phyloP scores from a whole-genome alignment of 352 stramenopile genomes.

The Phytophthora pseudosyringae region DNA sequence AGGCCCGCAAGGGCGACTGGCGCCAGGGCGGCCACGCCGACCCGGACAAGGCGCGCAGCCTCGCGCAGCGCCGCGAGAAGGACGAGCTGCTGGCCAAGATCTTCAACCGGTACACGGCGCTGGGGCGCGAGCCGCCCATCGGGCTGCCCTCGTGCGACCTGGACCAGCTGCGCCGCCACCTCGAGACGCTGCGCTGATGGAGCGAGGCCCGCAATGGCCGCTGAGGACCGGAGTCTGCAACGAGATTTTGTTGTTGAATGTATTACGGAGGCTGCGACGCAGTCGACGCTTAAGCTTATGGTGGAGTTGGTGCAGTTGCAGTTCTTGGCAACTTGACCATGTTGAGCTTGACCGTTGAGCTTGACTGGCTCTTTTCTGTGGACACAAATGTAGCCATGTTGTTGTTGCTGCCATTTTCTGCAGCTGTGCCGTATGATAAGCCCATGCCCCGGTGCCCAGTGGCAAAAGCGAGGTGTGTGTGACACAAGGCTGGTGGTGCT shows the following conservation, averaged over 20 bases:
- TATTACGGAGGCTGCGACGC: conserved; percentile 9
- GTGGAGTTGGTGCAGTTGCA: neutral
- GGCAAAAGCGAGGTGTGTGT: neutral
- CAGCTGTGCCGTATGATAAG: neutral
- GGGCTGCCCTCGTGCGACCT: conserved; percentile 80
- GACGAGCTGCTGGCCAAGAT: conserved; percentile 87
- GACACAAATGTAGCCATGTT: too few species aligned
- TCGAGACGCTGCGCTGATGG: conserved; percentile 66
- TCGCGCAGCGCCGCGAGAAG: conserved; percentile 78
- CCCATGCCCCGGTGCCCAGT: neutral
- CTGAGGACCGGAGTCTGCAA: neutral
- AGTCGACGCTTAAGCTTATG: conserved; percentile 1
- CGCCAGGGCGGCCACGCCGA: conserved; percentile 73
- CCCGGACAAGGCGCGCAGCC: conserved; percentile 66
- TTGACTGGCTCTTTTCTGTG: conserved; percentile 8
- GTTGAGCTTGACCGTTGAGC: neutral
- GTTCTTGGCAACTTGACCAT: too few species aligned
- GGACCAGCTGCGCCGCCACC: conserved; percentile 78
- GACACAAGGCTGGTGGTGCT: neutral
- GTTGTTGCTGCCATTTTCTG: too few species aligned
- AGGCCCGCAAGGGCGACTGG: conserved; percentile 73
- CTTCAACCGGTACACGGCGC: conserved; percentile 75
- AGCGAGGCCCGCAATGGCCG: neutral
- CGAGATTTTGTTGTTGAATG: conserved; percentile 14
- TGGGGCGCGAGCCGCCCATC: conserved; percentile 83